Evolutionary conservation across 2,329 filamentous ascomycete species (phyloP), one percentile per base, ranked within the genome.

Genomic region (Lachnum nothofagi): DNA sequence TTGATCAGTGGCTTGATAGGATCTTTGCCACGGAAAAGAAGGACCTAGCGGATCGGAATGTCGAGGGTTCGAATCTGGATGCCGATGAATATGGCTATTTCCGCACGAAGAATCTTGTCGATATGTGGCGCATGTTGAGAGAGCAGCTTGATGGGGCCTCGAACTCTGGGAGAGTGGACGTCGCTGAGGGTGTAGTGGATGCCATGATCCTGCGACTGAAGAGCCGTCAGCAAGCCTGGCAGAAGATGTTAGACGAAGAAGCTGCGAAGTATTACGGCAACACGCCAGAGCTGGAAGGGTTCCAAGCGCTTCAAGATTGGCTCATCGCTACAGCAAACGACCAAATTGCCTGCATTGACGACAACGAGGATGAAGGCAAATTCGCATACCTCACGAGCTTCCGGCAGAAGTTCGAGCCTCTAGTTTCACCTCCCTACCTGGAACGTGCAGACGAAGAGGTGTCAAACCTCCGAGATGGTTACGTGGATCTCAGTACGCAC

Each of bases 271-370:
- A 89, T 68, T 85, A 86, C 66, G 64, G 69, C 2, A 73, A 70
- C 51, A 73, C 68, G 53, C 54, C 60, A n/a, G 80, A 83, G 42
- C 68, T 82, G 7, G 80, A 85, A 45, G 78, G 82, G 14, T 83
- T 86, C 62, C 89, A 95, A 66, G 81, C 86, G 3, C 73, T 95
- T 23, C 88, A 95, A 66, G 93, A 98, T 71, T 98, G 91, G 90
- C 84, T 98, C 48, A 83, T 98, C 45, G 91, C 93, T 39, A 89
- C 94, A 49, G 93, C 94, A 59, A 98, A 98, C 71, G 93, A 98
- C 70, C 93, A 98, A 68, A 97, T 98, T 65, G 91, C 91, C 48
- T 96, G 90, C 68, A 95, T 98, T 63, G 93, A 97, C 67, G 94
- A 97, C 64, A 86, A 86, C 58, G 85, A 88, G 53, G 85, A 88